Evolutionary conservation across 2,329 filamentous ascomycete genomes (phyloP).

Genomic region (Madurella fahalii): DNA sequence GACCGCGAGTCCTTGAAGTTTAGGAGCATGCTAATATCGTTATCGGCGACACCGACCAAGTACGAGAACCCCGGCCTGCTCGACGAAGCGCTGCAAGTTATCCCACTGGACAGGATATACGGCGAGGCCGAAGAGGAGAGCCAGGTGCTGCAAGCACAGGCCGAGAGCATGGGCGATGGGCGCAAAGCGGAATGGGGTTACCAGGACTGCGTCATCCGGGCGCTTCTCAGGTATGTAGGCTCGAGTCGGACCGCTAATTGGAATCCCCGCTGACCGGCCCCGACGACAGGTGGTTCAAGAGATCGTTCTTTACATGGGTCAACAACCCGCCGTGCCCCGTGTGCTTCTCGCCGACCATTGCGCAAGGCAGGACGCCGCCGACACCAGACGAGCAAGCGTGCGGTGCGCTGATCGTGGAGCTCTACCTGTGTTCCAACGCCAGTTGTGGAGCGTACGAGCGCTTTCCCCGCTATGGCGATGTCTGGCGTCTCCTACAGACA

Average conservation of each 20-base stretch:
- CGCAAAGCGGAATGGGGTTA: conserved; percentile 89
- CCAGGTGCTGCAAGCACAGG: conserved; percentile 81
- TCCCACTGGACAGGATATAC: conserved; percentile 89
- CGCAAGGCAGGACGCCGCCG: conserved; percentile 77
- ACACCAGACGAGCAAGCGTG: conserved; percentile 85
- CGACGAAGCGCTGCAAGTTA: conserved; percentile 82
- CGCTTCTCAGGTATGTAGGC: conserved; percentile 65
- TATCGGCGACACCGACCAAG: conserved; percentile 84
- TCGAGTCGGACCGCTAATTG: not conserved
- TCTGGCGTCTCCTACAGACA: conserved; percentile 86
- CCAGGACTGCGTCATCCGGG: conserved; percentile 91
- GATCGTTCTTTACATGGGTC: conserved; percentile 92
- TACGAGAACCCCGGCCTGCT: conserved; percentile 95
- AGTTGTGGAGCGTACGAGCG: conserved; percentile 76
- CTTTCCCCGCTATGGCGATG: conserved; percentile 92
- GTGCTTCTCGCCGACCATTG: conserved; percentile 79
- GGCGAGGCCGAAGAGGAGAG: conserved; percentile 90
- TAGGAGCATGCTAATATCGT: conserved; percentile 74
- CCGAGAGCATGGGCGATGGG: conserved; percentile 78
- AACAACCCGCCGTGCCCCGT: conserved; percentile 86
- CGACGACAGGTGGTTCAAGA: conserved; percentile 78
- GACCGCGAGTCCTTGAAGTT: conserved; percentile 70
- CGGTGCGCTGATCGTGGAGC: conserved; percentile 80
- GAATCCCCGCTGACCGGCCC: conserved; percentile 3
- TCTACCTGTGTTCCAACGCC: conserved; percentile 78